These are phyloP conservation scores for Hibiscus trionum DNA, from an alignment of 345 rosid species.

Conservation along the genomic window DNA sequence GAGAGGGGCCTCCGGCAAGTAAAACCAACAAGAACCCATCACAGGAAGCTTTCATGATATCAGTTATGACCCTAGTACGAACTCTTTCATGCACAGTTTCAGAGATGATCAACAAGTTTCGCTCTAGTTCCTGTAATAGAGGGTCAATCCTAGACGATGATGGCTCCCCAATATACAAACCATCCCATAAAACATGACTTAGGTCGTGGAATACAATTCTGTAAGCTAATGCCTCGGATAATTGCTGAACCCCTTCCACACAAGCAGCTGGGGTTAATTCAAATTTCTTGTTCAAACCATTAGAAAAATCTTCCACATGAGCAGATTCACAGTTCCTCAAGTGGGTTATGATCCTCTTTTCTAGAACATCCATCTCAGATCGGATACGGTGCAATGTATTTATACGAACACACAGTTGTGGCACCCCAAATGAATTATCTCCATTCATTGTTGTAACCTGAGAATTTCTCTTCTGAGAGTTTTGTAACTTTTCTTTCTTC, in stretches of 20 bases:
- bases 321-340: constrained; percentile 93
- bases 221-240: constrained; percentile 74
- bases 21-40: constrained; percentile 87
- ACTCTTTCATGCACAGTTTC: constrained; percentile 73
- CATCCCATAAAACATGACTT: constrained; percentile 79
- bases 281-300: constrained; percentile 72
- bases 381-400: constrained; percentile 72
- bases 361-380: constrained; percentile 65
- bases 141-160: constrained; percentile 69
- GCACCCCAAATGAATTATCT: constrained; percentile 52
- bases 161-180: constrained; percentile 74
- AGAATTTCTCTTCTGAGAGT: constrained; percentile 62
- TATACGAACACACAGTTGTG: constrained; percentile 73
- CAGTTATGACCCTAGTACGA: constrained; percentile 66
- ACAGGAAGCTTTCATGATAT: constrained; percentile 80
- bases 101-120: constrained; percentile 48
- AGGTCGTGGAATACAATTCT: constrained; percentile 78
- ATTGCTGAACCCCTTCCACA: constrained; percentile 81
- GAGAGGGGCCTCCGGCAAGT: constrained; percentile 92
- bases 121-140: constrained; percentile 70
- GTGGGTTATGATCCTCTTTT: constrained; percentile 81
- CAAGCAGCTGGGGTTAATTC: constrained; percentile 79
- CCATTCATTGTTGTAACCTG: constrained; percentile 63
- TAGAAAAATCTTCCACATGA: constrained; percentile 72
- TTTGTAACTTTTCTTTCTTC: constrained; percentile 80